Conservation (phyloP, 768 basidiomycete genomes). For the Boletus tomentosulus region DNA sequence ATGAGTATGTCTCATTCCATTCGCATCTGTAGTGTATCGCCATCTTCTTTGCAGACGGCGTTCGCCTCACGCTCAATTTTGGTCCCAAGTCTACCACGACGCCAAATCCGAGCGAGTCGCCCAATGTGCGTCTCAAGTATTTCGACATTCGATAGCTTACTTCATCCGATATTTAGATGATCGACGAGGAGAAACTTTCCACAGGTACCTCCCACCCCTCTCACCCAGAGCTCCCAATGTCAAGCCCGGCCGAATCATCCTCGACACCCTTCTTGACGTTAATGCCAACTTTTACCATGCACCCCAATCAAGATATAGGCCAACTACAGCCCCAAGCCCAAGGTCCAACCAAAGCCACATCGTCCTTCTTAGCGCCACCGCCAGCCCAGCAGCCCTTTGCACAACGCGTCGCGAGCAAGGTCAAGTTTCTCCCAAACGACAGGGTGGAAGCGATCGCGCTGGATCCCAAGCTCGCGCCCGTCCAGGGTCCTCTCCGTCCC, state of each 20-base stretch:
- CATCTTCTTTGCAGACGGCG: slow-evolving; percentile 13
- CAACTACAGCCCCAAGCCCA: neutral
- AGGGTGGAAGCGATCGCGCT: slow-evolving; percentile 22
- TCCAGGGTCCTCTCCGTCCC: slow-evolving; percentile 30
- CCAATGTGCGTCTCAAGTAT: slow-evolving; percentile 11
- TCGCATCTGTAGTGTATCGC: neutral
- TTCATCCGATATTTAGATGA: slow-evolving; percentile 3
- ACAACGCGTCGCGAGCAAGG: slow-evolving; percentile 11
- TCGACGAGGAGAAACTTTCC: slow-evolving; percentile 17
- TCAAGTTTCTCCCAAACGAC: slow-evolving; percentile 22
- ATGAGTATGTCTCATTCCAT: slow-evolving; percentile 21
- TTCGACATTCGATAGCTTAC: neutral
- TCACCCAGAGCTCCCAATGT: slow-evolving; percentile 1
- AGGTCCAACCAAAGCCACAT: neutral
- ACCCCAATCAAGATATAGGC: neutral
- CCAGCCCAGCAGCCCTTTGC: slow-evolving; percentile 2
- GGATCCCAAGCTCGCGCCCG: slow-evolving; percentile 32
- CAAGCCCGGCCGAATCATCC: slow-evolving; percentile 13
- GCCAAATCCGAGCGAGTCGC: neutral
- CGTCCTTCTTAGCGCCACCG: neutral
- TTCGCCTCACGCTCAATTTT: slow-evolving; percentile 24
- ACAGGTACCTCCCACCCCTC: slow-evolving; percentile 4
- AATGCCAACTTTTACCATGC: slow-evolving; percentile 14
- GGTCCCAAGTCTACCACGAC: slow-evolving; percentile 1
- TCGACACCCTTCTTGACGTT: slow-evolving; percentile 10